Base-by-base conservation (phyloP, 176 grass and related monocot species). In the Lolium multiflorum region DNA sequence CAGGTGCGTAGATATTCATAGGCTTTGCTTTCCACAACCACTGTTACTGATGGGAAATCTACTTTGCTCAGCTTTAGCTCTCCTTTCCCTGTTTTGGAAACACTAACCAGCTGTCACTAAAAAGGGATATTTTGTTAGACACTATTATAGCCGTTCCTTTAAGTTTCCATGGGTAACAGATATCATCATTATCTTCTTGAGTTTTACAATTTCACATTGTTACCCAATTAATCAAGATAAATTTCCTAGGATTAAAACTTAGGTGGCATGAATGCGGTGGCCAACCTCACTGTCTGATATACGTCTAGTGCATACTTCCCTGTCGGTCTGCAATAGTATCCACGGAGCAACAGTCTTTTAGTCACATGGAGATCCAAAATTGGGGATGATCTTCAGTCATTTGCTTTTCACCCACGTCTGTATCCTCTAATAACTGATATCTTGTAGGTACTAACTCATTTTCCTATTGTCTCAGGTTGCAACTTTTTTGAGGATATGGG, bases 401-500 rank as follows among this genome's bases (percentile, higher is more conserved):
- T 75, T 28, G 1, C 47, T 35, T 9, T 55, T 68, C 76, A 55
- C 69, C 5, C 1, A 9, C 12, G 28, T 65, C 2, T 65, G 31
- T 31, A 66, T 35, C 5, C 47, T 49, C 47, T 11, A 49, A 12
- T 49, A 49, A 49, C 47, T 49, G 9, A 26, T 37, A 61, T 83
- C 3, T 71, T 38, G 18, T 49, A 12, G 47, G 47, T 49, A 78
- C 64, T 73, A 79, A 84, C 38, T 54, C 14, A 9, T 49, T 49
- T 49, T 49, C 26, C 65, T 56, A 0, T 0, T 74, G 12, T 84
- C 41, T 21, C 80, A 98, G 96, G 79, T 71, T 46, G 86, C 55
- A 78, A 43, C 14, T 91, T 95, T 91, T 85, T 95, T 20, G 67
- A 83, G 38, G 96, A 91, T 83, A 81, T 98, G 84, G 91, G 84